These are phyloP conservation scores for Flaveria bidentis DNA, from an alignment of 129 eudicot species.

Conservation along the genomic window DNA sequence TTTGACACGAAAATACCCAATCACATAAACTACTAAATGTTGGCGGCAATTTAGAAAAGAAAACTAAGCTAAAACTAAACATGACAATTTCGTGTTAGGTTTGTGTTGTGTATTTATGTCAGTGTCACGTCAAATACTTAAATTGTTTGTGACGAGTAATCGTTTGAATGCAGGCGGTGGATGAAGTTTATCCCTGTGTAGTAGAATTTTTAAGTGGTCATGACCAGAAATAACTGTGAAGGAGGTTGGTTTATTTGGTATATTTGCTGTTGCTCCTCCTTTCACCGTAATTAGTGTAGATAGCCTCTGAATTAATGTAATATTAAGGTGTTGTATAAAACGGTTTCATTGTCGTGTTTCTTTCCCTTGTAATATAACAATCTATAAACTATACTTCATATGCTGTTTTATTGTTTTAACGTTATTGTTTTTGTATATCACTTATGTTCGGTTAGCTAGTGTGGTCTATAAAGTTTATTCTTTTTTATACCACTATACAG, in stretches of 20 bases:
- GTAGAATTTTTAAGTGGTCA: conserved; percentile 54
- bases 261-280: not conserved
- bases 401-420: not conserved
- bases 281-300: not conserved
- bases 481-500: too few relatives aligned
- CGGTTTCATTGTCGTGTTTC: not conserved
- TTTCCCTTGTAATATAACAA: not conserved
- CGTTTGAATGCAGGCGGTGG: conserved; percentile 66
- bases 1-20: too few relatives aligned
- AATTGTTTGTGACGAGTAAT: not conserved
- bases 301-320: conserved; percentile 12
- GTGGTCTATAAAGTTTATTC: too few relatives aligned
- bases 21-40: too few relatives aligned
- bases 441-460: too few relatives aligned
- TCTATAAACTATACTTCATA: not conserved
- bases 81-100: too few relatives aligned
- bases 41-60: too few relatives aligned
- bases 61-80: too few relatives aligned
- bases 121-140: not conserved
- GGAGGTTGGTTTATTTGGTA: not conserved
- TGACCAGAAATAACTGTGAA: conserved; percentile 35
- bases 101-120: too few relatives aligned
- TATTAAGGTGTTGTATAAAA: not conserved
- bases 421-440: not conserved
- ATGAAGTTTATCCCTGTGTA: conserved; percentile 77